Conservation (phyloP, 371 early-diverging fungal species). For the Blakeslea trispora region DNA sequence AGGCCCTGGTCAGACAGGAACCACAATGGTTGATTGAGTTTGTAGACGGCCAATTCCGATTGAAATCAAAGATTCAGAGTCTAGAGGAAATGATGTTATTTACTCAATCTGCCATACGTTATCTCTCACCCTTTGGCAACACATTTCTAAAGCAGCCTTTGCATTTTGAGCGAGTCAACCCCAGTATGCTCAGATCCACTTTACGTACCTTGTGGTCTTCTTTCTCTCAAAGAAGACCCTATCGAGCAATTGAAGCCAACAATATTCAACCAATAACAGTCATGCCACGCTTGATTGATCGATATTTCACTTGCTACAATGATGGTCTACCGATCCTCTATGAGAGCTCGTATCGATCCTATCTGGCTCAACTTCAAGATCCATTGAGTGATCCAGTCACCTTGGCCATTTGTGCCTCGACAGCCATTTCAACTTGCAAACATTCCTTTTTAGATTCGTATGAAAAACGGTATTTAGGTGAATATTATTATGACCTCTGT, state of each 20-base stretch:
- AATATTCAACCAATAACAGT: not conserved
- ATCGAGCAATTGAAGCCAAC: not conserved
- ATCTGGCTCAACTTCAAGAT: not conserved
- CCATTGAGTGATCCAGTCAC: constrained; percentile 11
- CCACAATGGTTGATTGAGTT: not conserved
- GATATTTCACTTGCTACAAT: constrained; percentile 5
- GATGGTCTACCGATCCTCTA: not conserved
- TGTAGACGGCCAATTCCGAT: constrained; percentile 6
- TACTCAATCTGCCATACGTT: constrained; percentile 4
- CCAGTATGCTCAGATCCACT: not conserved
- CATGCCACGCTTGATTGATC: not conserved
- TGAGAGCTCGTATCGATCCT: constrained; percentile 4
- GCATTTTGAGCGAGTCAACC: not conserved
- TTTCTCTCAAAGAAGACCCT: not conserved
- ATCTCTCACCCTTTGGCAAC: constrained; percentile 15
- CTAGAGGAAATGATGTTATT: constrained; percentile 5
- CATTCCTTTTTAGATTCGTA: constrained; percentile 3
- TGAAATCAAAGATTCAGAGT: constrained; percentile 1
- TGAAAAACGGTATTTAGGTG: constrained; percentile 6
- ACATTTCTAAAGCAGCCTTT: constrained; percentile 1
- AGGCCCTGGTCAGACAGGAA: constrained; percentile 8
- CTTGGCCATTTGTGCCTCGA: constrained; percentile 9
- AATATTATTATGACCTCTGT: not conserved
- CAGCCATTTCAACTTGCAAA: not conserved
- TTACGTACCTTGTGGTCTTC: not conserved